Base-by-base conservation (phyloP, 345 rosid genomes). In the Draba incana region DNA sequence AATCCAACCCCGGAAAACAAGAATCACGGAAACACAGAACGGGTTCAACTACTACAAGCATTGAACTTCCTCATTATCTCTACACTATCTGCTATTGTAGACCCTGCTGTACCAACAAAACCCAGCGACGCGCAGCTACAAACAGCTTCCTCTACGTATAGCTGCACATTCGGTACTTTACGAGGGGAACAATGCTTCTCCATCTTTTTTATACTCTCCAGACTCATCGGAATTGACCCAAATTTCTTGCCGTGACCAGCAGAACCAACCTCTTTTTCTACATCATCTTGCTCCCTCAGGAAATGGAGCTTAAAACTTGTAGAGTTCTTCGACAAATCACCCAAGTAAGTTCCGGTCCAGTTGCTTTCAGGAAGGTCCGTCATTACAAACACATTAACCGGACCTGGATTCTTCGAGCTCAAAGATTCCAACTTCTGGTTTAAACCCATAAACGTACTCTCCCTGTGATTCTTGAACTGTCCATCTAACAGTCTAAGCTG, bases 111-210 rank as follows among this genome's bases (percentile, higher is more conserved):
- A 63, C 97, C 97, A 64, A 92, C 83, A 25, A 89, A 92, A 53
- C 97, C 99, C 4, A 91, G 84, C n/a, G 98, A 77, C n/a, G 97
- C 97, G 64, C 96, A 94, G 69, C 97, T 90, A 80, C 99, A 89
- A 53, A 89, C 80, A 57, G 84, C 83, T 81, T 94, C 93, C 79
- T 91, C 98, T 53, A 89, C 41, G 79, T 77, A 88, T 5, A 95
- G 74, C 33, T 89, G 85, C n/a, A 84, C 79, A 55, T 92, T 88
- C 3, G 80, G 76, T 37, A 82, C 62, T 72, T 28, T 62, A 53
- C 30, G 63, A 28, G 82, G 77, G 67, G 78, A 38, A 54, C 98
- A 88, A 64, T 44, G 78, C 43, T 71, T 75, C 72, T 79, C 65
- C 66, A 75, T 67, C 73, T 62, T 68, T 8, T 77, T 72, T 10